Evolutionary conservation across 140 eudicot genomes (phyloP), one percentile per base, ranked within the genome.

Genomic region (Anethum foeniculum): DNA sequence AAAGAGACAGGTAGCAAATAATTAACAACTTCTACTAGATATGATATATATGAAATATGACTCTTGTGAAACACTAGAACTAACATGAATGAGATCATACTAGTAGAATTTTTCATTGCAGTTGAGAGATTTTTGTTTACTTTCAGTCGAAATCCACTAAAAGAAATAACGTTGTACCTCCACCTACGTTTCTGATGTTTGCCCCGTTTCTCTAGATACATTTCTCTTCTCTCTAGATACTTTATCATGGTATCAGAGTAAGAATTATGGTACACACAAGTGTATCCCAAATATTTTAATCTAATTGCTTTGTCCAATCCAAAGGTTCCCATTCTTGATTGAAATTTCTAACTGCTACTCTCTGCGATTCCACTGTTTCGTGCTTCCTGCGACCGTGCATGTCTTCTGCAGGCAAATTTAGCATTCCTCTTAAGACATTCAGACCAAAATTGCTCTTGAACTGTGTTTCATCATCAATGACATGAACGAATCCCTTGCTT

Each of bases 271-370:
- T 51, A 51, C 58, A 51, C 1, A 16, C 23, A 51, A 51, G 5
- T 51, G 2, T 51, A 23, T 2, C 8, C 32, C 8, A 1, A 62
- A 15, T 7, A 38, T 6, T 14, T 85, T 86, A 84, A 65, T 86
- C 86, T 52, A 92, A 94, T 81, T 94, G 97, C 76, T 94, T 94
- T 23, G 97, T 92, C 98, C 98, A 94, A 56, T 94, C 97, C 83
- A 90, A 92, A 25, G 92, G 94, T 21, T 84, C 92, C 97, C 98
- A 94, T 46, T 90, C 96, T 71, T 74, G 84, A 0, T 75, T 77
- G 78, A 94, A 94, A 80, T 80, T 79, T 1, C 83, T 80, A n/a
- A 82, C 98, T 21, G 97, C 93, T 87, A 85, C 86, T 85, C 82
- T 90, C 43, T 94, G 96, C 0, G 83, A 77, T 36, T 94, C 97